A percentile compares a stretch with the other conserved stretches of the same genome.
Evolutionary conservation across 352 stramenopile species (phyloP).

Genomic region (Phytophthora ramorum): DNA sequence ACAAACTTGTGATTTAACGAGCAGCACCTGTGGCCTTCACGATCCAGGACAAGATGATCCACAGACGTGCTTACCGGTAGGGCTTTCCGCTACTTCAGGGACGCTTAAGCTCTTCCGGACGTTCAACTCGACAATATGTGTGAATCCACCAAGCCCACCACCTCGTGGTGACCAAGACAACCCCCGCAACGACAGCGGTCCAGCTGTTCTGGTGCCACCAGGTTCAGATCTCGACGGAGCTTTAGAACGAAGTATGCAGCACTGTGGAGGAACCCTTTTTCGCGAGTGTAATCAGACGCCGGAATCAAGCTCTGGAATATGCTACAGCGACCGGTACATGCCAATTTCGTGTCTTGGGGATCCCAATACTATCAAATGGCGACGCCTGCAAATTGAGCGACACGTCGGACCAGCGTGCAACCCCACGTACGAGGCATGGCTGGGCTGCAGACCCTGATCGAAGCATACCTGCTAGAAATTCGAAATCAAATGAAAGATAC

Average conservation of each 20-base stretch:
- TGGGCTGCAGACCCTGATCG: conserved; percentile 19
- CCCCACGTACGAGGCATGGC: conserved; percentile 28
- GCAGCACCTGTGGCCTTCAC: conserved; percentile 12
- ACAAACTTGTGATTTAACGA: conserved; percentile 36
- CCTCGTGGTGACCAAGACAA: not conserved
- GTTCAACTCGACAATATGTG: conserved; percentile 31
- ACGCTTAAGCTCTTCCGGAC: conserved; percentile 21
- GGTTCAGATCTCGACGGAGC: not conserved
- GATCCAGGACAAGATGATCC: not conserved
- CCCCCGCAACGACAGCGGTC: not conserved
- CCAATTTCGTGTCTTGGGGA: conserved; percentile 28
- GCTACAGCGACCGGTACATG: conserved; percentile 32
- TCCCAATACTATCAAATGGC: conserved; percentile 19
- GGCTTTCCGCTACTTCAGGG: conserved; percentile 7
- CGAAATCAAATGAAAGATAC: conserved; percentile 11
- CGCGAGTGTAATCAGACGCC: conserved; percentile 27
- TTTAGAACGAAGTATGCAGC: conserved; percentile 16
- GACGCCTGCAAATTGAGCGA: conserved; percentile 32
- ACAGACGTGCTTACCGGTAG: conserved; percentile 1
- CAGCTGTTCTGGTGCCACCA: not conserved
- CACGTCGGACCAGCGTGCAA: conserved; percentile 27
- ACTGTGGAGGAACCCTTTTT: conserved; percentile 34
- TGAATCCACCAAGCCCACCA: not conserved
- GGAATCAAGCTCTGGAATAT: conserved; percentile 27
- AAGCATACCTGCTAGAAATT: not conserved